Evolutionary conservation across 2,329 filamentous ascomycete species (phyloP).

Genomic region (Colletotrichum coccodes): DNA sequence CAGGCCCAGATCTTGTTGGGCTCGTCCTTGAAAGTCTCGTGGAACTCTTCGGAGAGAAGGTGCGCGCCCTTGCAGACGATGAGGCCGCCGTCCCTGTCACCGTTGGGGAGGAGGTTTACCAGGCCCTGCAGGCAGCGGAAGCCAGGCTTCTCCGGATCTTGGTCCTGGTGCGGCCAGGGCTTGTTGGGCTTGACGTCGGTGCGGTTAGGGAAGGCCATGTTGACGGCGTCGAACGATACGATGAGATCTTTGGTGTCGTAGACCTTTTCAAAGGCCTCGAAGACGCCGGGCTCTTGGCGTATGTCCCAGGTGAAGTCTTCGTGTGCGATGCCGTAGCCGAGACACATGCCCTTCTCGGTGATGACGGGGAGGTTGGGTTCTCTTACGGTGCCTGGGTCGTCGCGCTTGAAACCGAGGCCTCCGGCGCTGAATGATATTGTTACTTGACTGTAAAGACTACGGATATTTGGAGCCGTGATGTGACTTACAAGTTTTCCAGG

Average conservation of each 20-base stretch:
- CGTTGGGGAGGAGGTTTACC: conserved; percentile 12
- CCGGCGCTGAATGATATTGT: neutral
- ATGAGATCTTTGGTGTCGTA: conserved; percentile 18
- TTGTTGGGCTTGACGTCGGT: conserved; percentile 12
- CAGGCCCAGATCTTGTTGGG: conserved; percentile 38
- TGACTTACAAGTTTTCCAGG: conserved; percentile 3
- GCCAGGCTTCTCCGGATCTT: conserved; percentile 9
- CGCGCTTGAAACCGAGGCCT: conserved; percentile 39
- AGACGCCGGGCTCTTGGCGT: conserved; percentile 14
- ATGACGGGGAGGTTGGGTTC: conserved; percentile 38
- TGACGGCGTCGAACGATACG: conserved; percentile 21
- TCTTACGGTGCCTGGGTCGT: conserved; percentile 49
- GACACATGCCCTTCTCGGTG: conserved; percentile 21
- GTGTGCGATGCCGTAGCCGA: conserved; percentile 22
- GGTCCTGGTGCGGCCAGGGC: conserved; percentile 23
- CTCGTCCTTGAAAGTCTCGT: conserved; percentile 19
- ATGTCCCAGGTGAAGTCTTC: conserved; percentile 16
- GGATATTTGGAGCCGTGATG: neutral
- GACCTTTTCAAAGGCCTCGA: conserved; percentile 13
- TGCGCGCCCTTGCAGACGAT: conserved; percentile 22
- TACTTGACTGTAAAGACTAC: neutral
- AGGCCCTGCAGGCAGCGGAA: conserved; percentile 17
- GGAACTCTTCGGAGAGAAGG: conserved; percentile 33
- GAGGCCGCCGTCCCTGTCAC: conserved; percentile 5
- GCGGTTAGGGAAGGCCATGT: conserved; percentile 20